A percentile compares a stretch with the other conserved stretches of the same genome.
These are phyloP conservation scores for Lipomyces yarrowii DNA, from an alignment of 1,139 yeast genomes.

Conservation along the genomic window DNA sequence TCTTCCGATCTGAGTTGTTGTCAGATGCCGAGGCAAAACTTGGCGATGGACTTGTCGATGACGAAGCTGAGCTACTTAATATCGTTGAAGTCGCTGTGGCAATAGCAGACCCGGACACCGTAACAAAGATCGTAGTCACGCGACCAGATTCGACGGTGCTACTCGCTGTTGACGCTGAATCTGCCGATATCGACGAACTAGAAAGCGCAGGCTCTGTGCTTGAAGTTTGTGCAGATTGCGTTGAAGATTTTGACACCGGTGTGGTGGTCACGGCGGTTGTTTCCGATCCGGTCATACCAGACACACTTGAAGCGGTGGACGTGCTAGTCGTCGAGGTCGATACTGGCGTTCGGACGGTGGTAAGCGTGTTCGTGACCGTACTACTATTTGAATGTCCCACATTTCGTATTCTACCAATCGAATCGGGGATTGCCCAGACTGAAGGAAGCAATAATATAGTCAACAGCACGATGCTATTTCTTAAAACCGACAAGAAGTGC, in stretches of 20 bases:
- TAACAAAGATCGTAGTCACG: slow-evolving; percentile 3
- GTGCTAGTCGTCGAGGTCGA: neutral
- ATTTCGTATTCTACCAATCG: neutral
- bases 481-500: neutral
- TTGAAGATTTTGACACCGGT: neutral
- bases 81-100: slow-evolving; percentile 1
- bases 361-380: neutral
- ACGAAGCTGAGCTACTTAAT: neutral
- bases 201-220: neutral
- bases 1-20: too few species aligned
- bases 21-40: neutral
- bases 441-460: neutral
- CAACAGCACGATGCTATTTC: neutral
- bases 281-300: neutral
- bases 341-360: neutral
- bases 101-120: slow-evolving; percentile 4
- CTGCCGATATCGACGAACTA: neutral
- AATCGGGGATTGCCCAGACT: neutral
- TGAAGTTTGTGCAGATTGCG: neutral
- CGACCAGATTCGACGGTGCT: neutral
- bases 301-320: neutral
- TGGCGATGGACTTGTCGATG: neutral
- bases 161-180: neutral
- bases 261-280: neutral
- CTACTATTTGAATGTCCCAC: neutral